These are phyloP conservation scores for Yarrowia keelungensis DNA, from an alignment of 805 yeast species.

Conservation along the genomic window DNA sequence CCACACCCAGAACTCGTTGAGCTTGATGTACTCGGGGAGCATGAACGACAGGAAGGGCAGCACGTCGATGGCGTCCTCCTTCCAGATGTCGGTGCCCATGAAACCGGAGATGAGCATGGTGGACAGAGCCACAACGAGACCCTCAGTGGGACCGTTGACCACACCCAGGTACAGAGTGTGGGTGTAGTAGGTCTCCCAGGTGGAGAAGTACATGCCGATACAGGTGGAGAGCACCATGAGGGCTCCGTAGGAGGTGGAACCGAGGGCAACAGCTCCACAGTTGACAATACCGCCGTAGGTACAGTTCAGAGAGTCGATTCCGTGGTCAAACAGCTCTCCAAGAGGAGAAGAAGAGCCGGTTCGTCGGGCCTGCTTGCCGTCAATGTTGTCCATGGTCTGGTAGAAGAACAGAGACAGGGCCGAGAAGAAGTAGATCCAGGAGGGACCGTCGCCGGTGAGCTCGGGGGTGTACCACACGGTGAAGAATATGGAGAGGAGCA, in stretches of 20 bases:
- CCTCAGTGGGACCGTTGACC: conserved; percentile 96
- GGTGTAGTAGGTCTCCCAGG: conserved; percentile 96
- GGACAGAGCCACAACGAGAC: conserved; percentile 69
- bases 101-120: conserved; percentile 71
- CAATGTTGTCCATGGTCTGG: conserved; percentile 97
- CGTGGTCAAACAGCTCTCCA: conserved; percentile 95
- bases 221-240: conserved; percentile 79
- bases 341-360: conserved; percentile 94
- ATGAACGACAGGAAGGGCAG: conserved; percentile 40
- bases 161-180: conserved; percentile 81
- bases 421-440: conserved; percentile 78
- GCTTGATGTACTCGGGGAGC: conserved; percentile 38
- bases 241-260: conserved; percentile 77
- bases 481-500: conserved; percentile 64
- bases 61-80: conserved; percentile 45
- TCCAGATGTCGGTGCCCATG: conserved; percentile 66
- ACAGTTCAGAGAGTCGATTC: conserved; percentile 77
- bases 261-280: conserved; percentile 77
- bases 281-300: conserved; percentile 78
- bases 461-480: conserved; percentile 78
- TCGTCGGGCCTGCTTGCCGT: conserved; percentile 93
- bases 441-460: conserved; percentile 64
- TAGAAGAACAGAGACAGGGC: conserved; percentile 86
- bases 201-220: conserved; percentile 62
- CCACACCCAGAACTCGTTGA: conserved; percentile 49